Evolutionary conservation across 73 alveolate species (phyloP).

Genomic region (Paramecium caudatum): DNA sequence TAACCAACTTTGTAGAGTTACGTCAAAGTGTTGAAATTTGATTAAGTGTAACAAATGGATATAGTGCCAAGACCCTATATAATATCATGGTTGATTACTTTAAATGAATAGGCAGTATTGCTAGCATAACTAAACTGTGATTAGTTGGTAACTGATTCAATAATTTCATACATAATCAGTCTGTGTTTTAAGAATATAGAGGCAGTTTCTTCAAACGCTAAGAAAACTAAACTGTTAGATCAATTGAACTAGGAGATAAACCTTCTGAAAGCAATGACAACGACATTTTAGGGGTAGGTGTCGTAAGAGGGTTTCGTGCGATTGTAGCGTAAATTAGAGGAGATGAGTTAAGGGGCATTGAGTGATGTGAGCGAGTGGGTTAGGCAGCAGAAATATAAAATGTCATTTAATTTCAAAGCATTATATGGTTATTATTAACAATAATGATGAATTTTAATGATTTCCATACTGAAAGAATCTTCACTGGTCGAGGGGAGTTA

Average conservation of each 20-base stretch:
- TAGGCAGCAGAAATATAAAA: slow-evolving; percentile 12
- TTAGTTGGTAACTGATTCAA: neutral
- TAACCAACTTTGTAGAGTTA: neutral
- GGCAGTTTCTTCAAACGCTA: neutral
- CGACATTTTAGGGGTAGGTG: neutral
- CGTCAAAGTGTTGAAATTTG: slow-evolving; percentile 12
- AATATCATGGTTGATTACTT: neutral
- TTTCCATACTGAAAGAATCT: slow-evolving; percentile 35
- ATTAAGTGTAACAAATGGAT: neutral
- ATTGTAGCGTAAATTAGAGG: slow-evolving; percentile 18
- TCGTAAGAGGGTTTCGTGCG: neutral
- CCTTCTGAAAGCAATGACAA: neutral
- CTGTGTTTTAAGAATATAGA: slow-evolving; percentile 16
- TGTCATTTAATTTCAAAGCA: slow-evolving; percentile 53
- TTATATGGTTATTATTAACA: slow-evolving; percentile 55
- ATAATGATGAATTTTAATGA: slow-evolving; percentile 36
- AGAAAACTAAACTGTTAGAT: neutral
- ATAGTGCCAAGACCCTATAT: slow-evolving; percentile 26
- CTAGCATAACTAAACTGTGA: slow-evolving; percentile 13
- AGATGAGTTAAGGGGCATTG: neutral
- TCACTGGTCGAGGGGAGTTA: slow-evolving; percentile 2
- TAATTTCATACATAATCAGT: neutral
- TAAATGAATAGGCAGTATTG: slow-evolving; percentile 37
- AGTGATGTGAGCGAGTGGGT: slow-evolving; percentile 1
- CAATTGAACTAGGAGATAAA: slow-evolving; percentile 10